Evolutionary conservation across 192 early-diverging fungal genomes (phyloP).

Genomic region (Umbelopsis vinacea): DNA sequence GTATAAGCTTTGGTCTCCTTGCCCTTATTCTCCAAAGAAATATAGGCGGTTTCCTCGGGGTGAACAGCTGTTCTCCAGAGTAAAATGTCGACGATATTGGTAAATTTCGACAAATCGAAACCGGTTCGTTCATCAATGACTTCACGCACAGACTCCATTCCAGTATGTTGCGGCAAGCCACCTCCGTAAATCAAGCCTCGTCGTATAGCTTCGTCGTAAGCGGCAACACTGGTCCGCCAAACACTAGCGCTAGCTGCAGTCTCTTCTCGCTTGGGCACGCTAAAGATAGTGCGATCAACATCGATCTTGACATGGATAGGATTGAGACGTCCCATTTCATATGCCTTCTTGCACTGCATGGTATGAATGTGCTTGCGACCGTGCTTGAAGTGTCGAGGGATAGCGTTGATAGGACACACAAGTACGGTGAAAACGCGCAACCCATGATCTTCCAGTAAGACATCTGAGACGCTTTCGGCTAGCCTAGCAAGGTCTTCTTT

Average conservation of each 20-base stretch:
- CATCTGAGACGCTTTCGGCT: slow-evolving; percentile 58
- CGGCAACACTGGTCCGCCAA: slow-evolving; percentile 45
- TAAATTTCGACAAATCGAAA: slow-evolving; percentile 68
- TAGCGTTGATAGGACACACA: slow-evolving; percentile 57
- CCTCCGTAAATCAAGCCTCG: slow-evolving; percentile 22
- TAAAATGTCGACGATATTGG: slow-evolving; percentile 72
- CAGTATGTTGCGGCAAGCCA: slow-evolving; percentile 70
- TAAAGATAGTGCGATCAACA: slow-evolving; percentile 65
- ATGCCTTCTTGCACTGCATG: slow-evolving; percentile 65
- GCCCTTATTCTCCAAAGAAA: slow-evolving; percentile 59
- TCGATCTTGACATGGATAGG: slow-evolving; percentile 60
- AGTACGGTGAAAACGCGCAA: slow-evolving; percentile 65
- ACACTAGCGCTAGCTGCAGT: slow-evolving; percentile 36
- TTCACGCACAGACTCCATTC: slow-evolving; percentile 64
- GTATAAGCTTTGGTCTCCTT: slow-evolving; percentile 67
- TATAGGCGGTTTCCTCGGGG: slow-evolving; percentile 70
- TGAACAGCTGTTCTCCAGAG: slow-evolving; percentile 69
- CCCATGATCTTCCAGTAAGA: slow-evolving; percentile 62
- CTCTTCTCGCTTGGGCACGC: slow-evolving; percentile 43
- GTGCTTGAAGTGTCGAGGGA: slow-evolving; percentile 75
- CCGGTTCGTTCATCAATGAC: slow-evolving; percentile 74
- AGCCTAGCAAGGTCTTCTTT: slow-evolving; percentile 54
- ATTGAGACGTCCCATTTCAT: slow-evolving; percentile 63
- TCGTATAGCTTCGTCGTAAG: slow-evolving; percentile 39
- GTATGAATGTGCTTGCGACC: slow-evolving; percentile 69